Conservation (phyloP, 805 yeast species). For the Yarrowia yakushimensis region DNA sequence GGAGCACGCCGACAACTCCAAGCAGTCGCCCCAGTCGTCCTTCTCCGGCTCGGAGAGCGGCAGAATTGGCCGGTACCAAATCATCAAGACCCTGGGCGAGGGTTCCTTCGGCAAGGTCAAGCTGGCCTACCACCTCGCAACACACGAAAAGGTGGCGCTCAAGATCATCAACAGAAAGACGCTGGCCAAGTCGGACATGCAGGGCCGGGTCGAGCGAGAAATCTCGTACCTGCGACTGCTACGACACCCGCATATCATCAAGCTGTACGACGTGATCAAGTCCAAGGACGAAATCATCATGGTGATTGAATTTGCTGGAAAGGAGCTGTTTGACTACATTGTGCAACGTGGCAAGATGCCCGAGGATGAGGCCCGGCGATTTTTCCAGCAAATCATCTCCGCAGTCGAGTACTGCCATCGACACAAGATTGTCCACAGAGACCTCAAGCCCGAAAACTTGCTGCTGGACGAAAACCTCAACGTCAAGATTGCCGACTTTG, state of each 20-base stretch:
- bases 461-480: slow-evolving; percentile 83
- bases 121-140: slow-evolving; percentile 75
- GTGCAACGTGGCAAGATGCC: slow-evolving; percentile 91
- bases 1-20: slow-evolving; percentile 16
- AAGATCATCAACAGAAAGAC: slow-evolving; percentile 91
- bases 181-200: slow-evolving; percentile 93
- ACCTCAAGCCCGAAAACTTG: slow-evolving; percentile 91
- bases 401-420: slow-evolving; percentile 96
- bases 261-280: slow-evolving; percentile 90
- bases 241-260: slow-evolving; percentile 95
- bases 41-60: slow-evolving; percentile 29
- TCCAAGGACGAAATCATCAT: slow-evolving; percentile 93
- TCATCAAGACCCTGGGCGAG: slow-evolving; percentile 88
- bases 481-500: slow-evolving; percentile 95
- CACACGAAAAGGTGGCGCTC: slow-evolving; percentile 89
- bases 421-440: slow-evolving; percentile 94
- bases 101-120: slow-evolving; percentile 97
- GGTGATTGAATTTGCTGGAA: slow-evolving; percentile 98
- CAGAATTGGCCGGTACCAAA: slow-evolving; percentile 87
- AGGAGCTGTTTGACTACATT: slow-evolving; percentile 90
- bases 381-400: slow-evolving; percentile 93
- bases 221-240: slow-evolving; percentile 81
- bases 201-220: slow-evolving; percentile 92
- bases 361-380: slow-evolving; percentile 86
- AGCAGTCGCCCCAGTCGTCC: slow-evolving; percentile 30